Conservation (phyloP, 129 eudicot genomes). For the Pseudognaphalium luteoalbum region DNA sequence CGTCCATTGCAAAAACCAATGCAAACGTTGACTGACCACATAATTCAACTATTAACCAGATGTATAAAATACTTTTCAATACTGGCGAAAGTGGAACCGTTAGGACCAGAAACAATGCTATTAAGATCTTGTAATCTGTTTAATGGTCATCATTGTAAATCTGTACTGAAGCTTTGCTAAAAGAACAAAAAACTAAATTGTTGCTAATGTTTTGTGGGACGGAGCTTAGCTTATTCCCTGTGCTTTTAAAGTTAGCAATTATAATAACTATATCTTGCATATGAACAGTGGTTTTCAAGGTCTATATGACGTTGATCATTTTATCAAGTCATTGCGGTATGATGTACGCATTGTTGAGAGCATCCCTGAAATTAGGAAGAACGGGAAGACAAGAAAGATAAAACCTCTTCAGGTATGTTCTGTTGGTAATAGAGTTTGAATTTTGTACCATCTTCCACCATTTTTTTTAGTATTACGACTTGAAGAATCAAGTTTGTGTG, state of each 20-base stretch:
- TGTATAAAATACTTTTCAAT: background rate
- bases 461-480: background rate
- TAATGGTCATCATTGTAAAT: conserved; percentile 1
- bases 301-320: conserved; percentile 84
- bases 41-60: background rate
- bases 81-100: background rate
- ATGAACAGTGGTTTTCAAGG: conserved; percentile 77
- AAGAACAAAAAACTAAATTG: background rate
- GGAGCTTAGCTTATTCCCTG: background rate
- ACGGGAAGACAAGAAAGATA: conserved; percentile 80
- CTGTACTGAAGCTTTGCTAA: background rate
- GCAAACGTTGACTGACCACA: conserved; percentile 7
- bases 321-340: conserved; percentile 70
- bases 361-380: conserved; percentile 72
- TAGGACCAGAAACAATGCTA: conserved; percentile 1
- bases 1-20: background rate
- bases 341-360: conserved; percentile 86
- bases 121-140: background rate
- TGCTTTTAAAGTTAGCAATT: background rate
- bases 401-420: conserved; percentile 68
- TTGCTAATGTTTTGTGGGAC: background rate
- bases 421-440: background rate
- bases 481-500: background rate
- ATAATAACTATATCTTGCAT: conserved; percentile 10
- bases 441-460: background rate